These are phyloP conservation scores for Maudiozyma bulderi DNA, from an alignment of 805 yeast species.

Conservation along the genomic window DNA sequence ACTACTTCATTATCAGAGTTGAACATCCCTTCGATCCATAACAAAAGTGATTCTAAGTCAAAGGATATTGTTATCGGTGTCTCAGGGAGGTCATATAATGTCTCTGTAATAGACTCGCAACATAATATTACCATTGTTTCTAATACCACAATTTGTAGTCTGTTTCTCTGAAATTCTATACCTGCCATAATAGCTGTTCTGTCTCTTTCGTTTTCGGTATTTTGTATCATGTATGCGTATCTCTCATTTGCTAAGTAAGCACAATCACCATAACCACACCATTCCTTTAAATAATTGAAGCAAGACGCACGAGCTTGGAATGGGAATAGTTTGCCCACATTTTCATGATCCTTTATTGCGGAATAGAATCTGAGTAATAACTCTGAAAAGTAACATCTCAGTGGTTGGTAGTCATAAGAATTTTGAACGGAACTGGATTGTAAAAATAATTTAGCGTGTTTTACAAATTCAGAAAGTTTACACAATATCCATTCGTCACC, in stretches of 20 bases:
- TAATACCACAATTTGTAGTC: conserved; percentile 59
- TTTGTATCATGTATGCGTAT: conserved; percentile 46
- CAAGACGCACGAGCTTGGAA: conserved; percentile 79
- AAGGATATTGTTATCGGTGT: conserved; percentile 48
- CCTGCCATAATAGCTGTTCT: conserved; percentile 54
- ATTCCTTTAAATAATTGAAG: conserved; percentile 73
- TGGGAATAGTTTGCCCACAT: conserved; percentile 52
- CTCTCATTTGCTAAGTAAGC: conserved; percentile 54
- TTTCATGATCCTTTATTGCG: conserved; percentile 39
- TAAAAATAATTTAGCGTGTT: conserved; percentile 51
- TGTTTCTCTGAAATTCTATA: conserved; percentile 67
- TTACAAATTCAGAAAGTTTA: conserved; percentile 52
- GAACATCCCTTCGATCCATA: conserved; percentile 75
- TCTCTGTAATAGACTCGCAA: conserved; percentile 58
- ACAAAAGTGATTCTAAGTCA: conserved; percentile 55
- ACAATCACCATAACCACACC: conserved; percentile 87
- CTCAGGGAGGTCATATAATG: conserved; percentile 18
- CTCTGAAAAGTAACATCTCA: conserved; percentile 77
- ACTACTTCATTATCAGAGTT: conserved; percentile 47
- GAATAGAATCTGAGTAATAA: conserved; percentile 65
- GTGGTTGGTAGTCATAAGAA: conserved; percentile 61
- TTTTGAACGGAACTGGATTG: conserved; percentile 49
- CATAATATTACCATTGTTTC: conserved; percentile 80
- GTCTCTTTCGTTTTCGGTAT: conserved; percentile 30
- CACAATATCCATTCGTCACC: conserved; percentile 61